phyloP scores from a whole-genome alignment of 352 stramenopile species.

The Phytophthora niederhauseri region DNA sequence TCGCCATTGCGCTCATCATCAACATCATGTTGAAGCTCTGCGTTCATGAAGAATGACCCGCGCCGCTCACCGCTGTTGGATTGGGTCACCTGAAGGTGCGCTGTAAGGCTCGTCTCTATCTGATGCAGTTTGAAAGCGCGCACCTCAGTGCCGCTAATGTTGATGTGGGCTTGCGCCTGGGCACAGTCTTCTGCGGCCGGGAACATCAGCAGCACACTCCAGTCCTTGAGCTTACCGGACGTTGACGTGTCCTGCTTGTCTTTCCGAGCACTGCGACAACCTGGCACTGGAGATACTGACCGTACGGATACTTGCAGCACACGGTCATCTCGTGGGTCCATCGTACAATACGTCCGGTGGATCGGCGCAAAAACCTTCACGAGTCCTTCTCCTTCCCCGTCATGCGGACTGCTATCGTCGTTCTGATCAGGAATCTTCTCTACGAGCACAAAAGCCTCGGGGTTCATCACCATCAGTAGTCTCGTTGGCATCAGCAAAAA shows the following conservation, averaged over 20 bases:
- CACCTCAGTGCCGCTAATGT: constrained; percentile 75
- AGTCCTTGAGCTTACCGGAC: constrained; percentile 35
- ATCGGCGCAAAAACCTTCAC: constrained; percentile 75
- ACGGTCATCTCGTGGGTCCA: constrained; percentile 73
- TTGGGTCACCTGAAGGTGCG: constrained; percentile 64
- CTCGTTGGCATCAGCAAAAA: constrained; percentile 67
- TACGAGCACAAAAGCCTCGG: constrained; percentile 71
- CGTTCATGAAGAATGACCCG: constrained; percentile 34
- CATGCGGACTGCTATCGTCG: constrained; percentile 28
- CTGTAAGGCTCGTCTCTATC: constrained; percentile 73
- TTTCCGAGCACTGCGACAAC: constrained; percentile 69
- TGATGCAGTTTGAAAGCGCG: constrained; percentile 81
- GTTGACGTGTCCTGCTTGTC: constrained; percentile 31
- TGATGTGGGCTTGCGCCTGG: constrained; percentile 74
- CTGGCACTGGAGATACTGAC: constrained; percentile 55
- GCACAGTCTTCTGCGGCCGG: constrained; percentile 60
- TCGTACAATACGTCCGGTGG: constrained; percentile 71
- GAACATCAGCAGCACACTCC: constrained; percentile 76
- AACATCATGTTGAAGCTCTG: constrained; percentile 6
- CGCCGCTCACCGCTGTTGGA: constrained; percentile 38
- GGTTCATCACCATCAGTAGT: constrained; percentile 76
- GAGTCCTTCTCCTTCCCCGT: constrained; percentile 42
- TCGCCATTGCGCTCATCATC: constrained; percentile 1
- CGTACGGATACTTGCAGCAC: constrained; percentile 75
- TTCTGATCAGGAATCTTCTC: constrained; percentile 46